A percentile compares a stretch with the other conserved stretches of the same genome.
These are phyloP conservation scores for Kazachstania sp. DNA, from an alignment of 1,139 yeast genomes.

Conservation along the genomic window DNA sequence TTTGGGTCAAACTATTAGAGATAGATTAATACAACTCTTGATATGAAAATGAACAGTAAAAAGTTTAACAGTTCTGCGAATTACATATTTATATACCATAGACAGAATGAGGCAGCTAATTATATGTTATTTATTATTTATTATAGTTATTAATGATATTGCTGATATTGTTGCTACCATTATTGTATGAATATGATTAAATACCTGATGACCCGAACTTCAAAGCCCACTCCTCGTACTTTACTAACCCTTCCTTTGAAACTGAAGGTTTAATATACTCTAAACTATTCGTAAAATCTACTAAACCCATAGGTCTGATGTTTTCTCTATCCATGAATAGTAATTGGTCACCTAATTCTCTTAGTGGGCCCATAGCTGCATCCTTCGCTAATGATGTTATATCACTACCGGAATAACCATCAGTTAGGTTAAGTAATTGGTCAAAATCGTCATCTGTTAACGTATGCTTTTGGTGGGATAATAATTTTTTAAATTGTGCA, in stretches of 20 bases:
- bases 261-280: constrained; percentile 88
- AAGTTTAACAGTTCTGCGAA: too few species aligned
- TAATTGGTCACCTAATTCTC: constrained; percentile 83
- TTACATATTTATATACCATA: too few species aligned
- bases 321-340: constrained; percentile 78
- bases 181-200: constrained; percentile 21
- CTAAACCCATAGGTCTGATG: constrained; percentile 68
- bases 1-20: constrained; percentile 44
- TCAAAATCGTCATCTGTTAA: constrained; percentile 56
- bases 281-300: constrained; percentile 72
- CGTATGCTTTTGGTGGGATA: constrained; percentile 69
- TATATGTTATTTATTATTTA: neutral
- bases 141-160: neutral
- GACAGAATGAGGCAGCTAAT: too few species aligned
- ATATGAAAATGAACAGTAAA: neutral
- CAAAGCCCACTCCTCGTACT: constrained; percentile 84
- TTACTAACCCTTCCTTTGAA: constrained; percentile 66
- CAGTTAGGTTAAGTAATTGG: constrained; percentile 53
- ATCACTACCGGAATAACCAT: constrained; percentile 89
- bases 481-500: constrained; percentile 61
- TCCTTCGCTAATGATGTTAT: constrained; percentile 93
- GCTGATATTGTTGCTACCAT: neutral
- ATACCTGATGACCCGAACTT: constrained; percentile 91
- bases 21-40: neutral
- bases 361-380: constrained; percentile 96